Percentiles rank a stretch among this genome's conserved stretches.
phyloP scores from a whole-genome alignment of 257 asterid genomes.

The Solanum boliviense region DNA sequence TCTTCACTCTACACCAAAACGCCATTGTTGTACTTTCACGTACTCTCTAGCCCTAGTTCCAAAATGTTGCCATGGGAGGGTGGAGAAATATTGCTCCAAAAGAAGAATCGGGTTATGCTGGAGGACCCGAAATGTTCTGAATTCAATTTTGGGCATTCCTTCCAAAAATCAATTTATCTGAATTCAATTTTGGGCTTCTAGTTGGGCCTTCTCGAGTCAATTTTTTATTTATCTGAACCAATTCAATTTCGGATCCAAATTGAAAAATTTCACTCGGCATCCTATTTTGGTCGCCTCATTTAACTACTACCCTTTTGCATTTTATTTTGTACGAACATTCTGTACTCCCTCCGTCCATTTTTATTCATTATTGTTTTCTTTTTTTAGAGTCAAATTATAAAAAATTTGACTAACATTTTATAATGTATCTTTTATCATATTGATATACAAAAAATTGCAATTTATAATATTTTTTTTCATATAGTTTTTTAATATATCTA shows the following conservation, averaged over 20 bases:
- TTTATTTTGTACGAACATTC: no score
- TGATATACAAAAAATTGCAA: no score
- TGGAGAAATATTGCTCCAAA: conserved; percentile 8
- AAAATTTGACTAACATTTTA: no score
- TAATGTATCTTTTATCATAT: no score
- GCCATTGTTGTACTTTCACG: conserved; percentile 24
- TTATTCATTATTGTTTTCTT: no score
- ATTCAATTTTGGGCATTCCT: background rate
- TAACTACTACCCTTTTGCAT: background rate
- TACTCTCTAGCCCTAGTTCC: background rate
- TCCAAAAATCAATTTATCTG: background rate
- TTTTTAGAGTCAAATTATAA: no score
- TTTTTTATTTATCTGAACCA: background rate
- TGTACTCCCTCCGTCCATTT: no score
- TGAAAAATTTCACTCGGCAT: background rate
- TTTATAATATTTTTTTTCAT: no score
- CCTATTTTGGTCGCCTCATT: background rate
- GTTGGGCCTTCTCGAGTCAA: background rate
- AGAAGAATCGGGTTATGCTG: background rate
- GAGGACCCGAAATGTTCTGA: background rate
- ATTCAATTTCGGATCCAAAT: background rate
- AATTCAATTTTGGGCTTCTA: background rate
- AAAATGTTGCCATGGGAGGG: background rate
- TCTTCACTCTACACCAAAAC: conserved; percentile 53
- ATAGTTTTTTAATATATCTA: no score